phyloP scores from a whole-genome alignment of 139 green algal genomes.

The Chlamydomonas eustigma region DNA sequence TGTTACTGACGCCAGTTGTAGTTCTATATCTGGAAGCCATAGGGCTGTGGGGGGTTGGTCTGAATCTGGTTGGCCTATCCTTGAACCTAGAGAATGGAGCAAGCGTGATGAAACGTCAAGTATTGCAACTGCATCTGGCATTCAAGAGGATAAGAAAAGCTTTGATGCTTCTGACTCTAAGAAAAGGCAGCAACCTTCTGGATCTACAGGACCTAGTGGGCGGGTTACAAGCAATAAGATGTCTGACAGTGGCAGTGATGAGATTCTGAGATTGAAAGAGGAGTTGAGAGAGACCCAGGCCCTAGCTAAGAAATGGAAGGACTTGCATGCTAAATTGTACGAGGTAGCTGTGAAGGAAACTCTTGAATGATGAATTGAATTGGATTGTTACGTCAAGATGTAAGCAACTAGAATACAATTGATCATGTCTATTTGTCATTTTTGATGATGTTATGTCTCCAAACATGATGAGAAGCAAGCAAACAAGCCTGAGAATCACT shows the following conservation, averaged over 20 bases:
- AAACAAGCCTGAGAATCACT: no score
- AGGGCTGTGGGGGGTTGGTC: no score
- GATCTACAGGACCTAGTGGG: no score
- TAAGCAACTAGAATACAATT: no score
- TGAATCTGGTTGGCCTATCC: neutral
- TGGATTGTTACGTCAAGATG: no score
- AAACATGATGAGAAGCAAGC: no score
- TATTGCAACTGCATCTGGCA: neutral
- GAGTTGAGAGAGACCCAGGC: conserved; percentile 13
- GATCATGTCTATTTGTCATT: no score
- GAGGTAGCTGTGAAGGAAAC: neutral
- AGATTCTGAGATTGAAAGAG: conserved; percentile 2
- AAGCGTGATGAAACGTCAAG: neutral
- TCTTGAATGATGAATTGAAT: neutral
- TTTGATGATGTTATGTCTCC: no score
- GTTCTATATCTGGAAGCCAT: neutral
- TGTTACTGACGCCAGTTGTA: neutral
- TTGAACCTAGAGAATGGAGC: neutral
- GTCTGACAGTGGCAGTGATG: neutral
- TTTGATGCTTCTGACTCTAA: no score
- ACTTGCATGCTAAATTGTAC: neutral
- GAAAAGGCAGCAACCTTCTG: no score
- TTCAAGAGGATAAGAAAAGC: neutral
- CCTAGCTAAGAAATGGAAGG: conserved; percentile 7
- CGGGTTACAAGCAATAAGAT: neutral